These are phyloP conservation scores for Xylaria intraflava DNA, from an alignment of 495 filamentous ascomycete species.

Conservation along the genomic window DNA sequence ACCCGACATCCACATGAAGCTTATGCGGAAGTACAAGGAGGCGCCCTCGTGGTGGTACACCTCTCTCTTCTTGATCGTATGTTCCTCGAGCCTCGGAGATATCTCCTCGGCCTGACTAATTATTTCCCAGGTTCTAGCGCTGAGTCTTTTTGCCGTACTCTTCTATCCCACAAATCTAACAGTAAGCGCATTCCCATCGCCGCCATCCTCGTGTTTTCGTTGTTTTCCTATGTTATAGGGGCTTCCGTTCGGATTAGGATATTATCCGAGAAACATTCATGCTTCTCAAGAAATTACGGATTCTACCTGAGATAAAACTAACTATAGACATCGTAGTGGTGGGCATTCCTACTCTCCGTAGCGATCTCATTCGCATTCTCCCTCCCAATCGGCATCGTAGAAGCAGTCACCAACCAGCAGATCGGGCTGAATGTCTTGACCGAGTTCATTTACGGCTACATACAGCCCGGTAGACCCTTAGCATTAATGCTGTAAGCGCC, in stretches of 20 bases:
- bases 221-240: not conserved
- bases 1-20: slow-evolving; percentile 54
- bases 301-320: not conserved
- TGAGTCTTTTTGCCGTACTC: slow-evolving; percentile 58
- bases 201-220: not conserved
- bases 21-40: slow-evolving; percentile 54
- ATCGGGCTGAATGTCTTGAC: slow-evolving; percentile 64
- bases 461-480: slow-evolving; percentile 58
- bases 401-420: slow-evolving; percentile 62
- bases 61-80: slow-evolving; percentile 39
- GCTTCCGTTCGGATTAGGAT: not conserved
- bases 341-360: slow-evolving; percentile 63
- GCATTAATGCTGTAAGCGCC: slow-evolving; percentile 56
- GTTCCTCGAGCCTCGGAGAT: slow-evolving; percentile 8
- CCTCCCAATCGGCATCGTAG: slow-evolving; percentile 52
- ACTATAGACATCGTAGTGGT: slow-evolving; percentile 31
- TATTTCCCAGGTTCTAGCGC: slow-evolving; percentile 45
- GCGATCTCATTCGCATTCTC: slow-evolving; percentile 49
- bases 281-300: not conserved
- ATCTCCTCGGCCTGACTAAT: slow-evolving; percentile 16
- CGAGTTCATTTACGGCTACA: slow-evolving; percentile 67
- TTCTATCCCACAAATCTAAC: slow-evolving; percentile 60
- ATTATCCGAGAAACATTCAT: not conserved
- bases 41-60: slow-evolving; percentile 54
- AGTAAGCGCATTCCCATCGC: not conserved